Evolutionary conservation across 2,329 filamentous ascomycete species (phyloP), one percentile per base, ranked within the genome.

Genomic region (Sclerotinia spermophila): DNA sequence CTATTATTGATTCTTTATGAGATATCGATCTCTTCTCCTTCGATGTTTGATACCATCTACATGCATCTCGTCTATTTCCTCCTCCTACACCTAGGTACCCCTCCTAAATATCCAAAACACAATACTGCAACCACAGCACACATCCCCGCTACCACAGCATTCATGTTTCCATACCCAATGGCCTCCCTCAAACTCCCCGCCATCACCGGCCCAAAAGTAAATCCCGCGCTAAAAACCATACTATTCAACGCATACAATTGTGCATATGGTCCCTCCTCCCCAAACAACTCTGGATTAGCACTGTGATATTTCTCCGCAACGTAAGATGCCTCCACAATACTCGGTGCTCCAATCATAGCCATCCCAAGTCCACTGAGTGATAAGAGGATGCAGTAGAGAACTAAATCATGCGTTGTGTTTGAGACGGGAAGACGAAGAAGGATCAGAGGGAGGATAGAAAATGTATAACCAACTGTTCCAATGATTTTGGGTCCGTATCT

Each of bases 201-300:
- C 65, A 87, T 77, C 21, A 89, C 76, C 0, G 89, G 89, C 0
- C 89, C 89, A 8, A 89, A 68, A 0, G 87, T 85, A 67, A 90
- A 79, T 0, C 89, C 89, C 0, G 82, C 79, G 71, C 85, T 86
- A 77, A 89, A 90, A 0, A 87, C 83, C 82, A 90, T 84, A n/a
- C 84, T 87, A 74, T 87, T 89, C 71, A 91, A 80, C 3, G 86
- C 88, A 77, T 90, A 91, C 0, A 90, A 81, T 78, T 91, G 89
- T 2, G 88, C 88, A 76, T 90, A 90, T 0, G 88, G 88, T 0
- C 86, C 86, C 6, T 85, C 81, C 1, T 81, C 79, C 0, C 86
- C 85, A 73, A 89, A 90, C 66, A 86, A 81, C 0, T 82, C 83
- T 1, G 81, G 81, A 70, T 89, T 90, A 1, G 83, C 83, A 60